A percentile compares a stretch with the other conserved stretches of the same genome.
Conservation (phyloP, 2,329 filamentous ascomycete species). For the Beauveria varroae region DNA sequence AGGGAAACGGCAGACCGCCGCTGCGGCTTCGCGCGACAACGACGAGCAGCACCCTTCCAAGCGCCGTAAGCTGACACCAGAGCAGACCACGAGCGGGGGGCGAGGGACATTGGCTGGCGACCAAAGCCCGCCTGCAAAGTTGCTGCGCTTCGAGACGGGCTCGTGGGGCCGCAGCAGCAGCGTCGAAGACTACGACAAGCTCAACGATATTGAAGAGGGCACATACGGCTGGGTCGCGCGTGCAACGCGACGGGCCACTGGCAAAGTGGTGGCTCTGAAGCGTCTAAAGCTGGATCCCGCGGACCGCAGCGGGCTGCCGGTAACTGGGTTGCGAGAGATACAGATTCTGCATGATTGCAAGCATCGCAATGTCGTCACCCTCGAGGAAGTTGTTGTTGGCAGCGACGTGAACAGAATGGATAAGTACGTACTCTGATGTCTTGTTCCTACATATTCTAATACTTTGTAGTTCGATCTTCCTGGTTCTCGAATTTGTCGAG, state of each 20-base stretch:
- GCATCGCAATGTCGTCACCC: conserved; percentile 73
- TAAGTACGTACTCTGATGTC: conserved; percentile 32
- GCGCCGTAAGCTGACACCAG: conserved; percentile 52
- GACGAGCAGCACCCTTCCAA: conserved; percentile 46
- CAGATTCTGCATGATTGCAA: conserved; percentile 75
- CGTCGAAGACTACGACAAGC: conserved; percentile 80
- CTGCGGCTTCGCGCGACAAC: conserved; percentile 22
- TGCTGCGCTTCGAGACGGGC: conserved; percentile 64
- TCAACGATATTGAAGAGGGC: conserved; percentile 97
- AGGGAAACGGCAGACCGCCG: conserved; percentile 30
- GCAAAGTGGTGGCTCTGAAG: conserved; percentile 83
- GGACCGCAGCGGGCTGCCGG: conserved; percentile 70
- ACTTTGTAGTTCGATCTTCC: conserved; percentile 59
- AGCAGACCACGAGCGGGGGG: conserved; percentile 20
- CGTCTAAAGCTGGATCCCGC: conserved; percentile 80
- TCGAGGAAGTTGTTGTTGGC: conserved; percentile 80
- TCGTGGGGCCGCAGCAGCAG: conserved; percentile 65
- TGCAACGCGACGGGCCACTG: conserved; percentile 65
- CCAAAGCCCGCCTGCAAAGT: conserved; percentile 34
- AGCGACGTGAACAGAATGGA: conserved; percentile 47
- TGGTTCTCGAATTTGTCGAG: conserved; percentile 96
- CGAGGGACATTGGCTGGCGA: conserved; percentile 11
- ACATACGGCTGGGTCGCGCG: conserved; percentile 92
- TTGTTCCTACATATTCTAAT: conserved; percentile 7
- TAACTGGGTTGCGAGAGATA: conserved; percentile 90